phyloP scores from a whole-genome alignment of 2,329 filamentous ascomycete species.

The Metarhizium brunneum region DNA sequence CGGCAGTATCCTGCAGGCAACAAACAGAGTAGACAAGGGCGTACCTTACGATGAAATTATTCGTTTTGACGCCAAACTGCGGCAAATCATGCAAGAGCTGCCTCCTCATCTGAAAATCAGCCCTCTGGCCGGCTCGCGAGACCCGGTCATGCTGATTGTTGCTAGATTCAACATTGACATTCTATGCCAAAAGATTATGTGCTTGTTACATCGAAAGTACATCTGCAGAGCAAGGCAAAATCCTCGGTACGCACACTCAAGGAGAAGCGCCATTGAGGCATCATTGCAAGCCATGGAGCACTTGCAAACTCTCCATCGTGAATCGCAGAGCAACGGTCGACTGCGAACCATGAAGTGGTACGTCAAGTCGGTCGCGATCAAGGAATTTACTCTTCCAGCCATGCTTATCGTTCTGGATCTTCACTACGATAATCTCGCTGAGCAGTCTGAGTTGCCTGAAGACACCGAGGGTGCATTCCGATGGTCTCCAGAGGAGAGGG shows the following conservation, averaged over 20 bases:
- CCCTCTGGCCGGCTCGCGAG: conserved; percentile 63
- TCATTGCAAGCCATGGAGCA: conserved; percentile 74
- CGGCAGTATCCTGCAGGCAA: conserved; percentile 60
- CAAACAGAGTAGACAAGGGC: conserved; percentile 44
- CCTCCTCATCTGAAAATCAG: conserved; percentile 73
- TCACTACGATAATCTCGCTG: conserved; percentile 53
- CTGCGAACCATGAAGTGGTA: conserved; percentile 69
- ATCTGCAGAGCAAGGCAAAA: conserved; percentile 70
- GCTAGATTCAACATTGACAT: conserved; percentile 78
- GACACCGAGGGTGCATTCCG: conserved; percentile 38
- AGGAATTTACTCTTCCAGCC: conserved; percentile 78
- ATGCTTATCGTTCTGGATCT: conserved; percentile 80
- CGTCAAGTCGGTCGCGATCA: conserved; percentile 68
- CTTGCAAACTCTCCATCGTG: conserved; percentile 64
- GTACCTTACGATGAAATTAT: conserved; percentile 57
- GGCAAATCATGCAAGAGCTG: conserved; percentile 55
- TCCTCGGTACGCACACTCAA: conserved; percentile 72
- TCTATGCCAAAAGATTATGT: conserved; percentile 80
- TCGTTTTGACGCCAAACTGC: conserved; percentile 50
- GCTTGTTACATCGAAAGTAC: conserved; percentile 82
- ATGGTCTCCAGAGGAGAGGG: conserved; percentile 51
- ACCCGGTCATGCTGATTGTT: conserved; percentile 78
- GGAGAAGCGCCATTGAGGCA: conserved; percentile 76
- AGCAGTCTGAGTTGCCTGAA: conserved; percentile 27
- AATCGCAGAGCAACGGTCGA: conserved; percentile 63